These are phyloP conservation scores for Berkeleyomyces rouxiae DNA, from an alignment of 2,329 filamentous ascomycete species.

Conservation along the genomic window DNA sequence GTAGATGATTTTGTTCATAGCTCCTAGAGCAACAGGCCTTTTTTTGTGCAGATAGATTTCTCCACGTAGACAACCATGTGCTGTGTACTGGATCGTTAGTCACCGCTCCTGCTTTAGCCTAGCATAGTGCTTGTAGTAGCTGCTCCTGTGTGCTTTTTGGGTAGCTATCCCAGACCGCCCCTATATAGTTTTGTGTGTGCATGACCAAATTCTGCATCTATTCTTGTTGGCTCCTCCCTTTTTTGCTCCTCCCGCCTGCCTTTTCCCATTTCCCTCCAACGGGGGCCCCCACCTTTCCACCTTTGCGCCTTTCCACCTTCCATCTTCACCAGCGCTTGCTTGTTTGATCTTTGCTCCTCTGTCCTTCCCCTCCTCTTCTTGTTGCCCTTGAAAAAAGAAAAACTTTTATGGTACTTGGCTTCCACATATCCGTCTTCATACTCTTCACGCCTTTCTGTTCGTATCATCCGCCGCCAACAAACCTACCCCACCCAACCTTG, in stretches of 20 bases:
- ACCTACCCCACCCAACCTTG: neutral
- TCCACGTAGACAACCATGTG: too few relatives aligned
- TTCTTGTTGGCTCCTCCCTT: neutral
- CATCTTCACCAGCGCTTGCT: neutral
- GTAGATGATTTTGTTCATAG: too few relatives aligned
- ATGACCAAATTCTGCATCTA: neutral
- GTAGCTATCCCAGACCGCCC: neutral
- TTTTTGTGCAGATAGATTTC: too few relatives aligned
- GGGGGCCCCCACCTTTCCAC: neutral
- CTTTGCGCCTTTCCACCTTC: neutral
- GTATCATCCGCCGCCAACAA: too few relatives aligned
- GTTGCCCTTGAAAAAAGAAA: neutral
- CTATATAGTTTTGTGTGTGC: neutral
- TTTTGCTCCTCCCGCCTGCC: neutral
- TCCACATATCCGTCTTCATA: neutral
- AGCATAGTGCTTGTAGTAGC: too few relatives aligned
- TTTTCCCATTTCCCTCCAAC: neutral
- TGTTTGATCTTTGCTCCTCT: neutral
- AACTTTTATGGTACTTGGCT: neutral
- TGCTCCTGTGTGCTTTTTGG: too few relatives aligned
- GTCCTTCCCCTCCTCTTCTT: neutral
- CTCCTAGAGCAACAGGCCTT: too few relatives aligned
- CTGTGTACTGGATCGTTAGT: too few relatives aligned
- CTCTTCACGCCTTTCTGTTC: neutral
- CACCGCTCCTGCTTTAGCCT: too few relatives aligned